Conservation (phyloP, 2,329 filamentous ascomycete genomes). For the Chaetomium strumarium region DNA sequence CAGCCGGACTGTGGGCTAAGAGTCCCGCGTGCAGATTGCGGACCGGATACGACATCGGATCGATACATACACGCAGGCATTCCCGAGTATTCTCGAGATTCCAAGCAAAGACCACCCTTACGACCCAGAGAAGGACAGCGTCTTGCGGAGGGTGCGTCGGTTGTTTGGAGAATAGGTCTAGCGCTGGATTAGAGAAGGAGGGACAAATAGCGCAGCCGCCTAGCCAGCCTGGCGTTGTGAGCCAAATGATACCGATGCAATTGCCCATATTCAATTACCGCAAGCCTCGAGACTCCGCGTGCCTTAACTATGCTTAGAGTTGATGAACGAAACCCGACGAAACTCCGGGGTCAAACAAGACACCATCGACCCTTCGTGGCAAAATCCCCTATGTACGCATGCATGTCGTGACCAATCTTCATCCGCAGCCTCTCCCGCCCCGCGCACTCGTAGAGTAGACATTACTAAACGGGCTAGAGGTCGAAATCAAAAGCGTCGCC, state of each 20-base stretch:
- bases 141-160: constrained; percentile 74
- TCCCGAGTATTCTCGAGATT: constrained; percentile 94
- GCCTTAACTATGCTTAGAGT: not conserved
- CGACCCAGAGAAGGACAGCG: constrained; percentile 97
- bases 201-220: not conserved
- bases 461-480: constrained; percentile 25
- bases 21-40: constrained; percentile 60
- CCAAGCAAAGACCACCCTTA: constrained; percentile 99
- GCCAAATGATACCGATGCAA: not conserved
- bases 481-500: constrained; percentile 39
- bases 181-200: not conserved
- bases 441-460: not conserved
- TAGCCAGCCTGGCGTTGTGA: not conserved
- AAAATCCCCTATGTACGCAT: constrained; percentile 7
- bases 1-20: not conserved
- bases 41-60: constrained; percentile 88
- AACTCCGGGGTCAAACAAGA: constrained; percentile 5
- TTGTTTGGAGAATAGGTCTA: constrained; percentile 58
- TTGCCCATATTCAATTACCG: not conserved
- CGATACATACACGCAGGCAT: constrained; percentile 88
- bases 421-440: not conserved
- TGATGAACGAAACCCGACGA: not conserved
- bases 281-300: constrained; percentile 8
- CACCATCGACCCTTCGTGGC: not conserved
- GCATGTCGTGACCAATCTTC: constrained; percentile 10